phyloP scores from a whole-genome alignment of 371 early-diverging fungal genomes.

The Actinomortierella wolfii region DNA sequence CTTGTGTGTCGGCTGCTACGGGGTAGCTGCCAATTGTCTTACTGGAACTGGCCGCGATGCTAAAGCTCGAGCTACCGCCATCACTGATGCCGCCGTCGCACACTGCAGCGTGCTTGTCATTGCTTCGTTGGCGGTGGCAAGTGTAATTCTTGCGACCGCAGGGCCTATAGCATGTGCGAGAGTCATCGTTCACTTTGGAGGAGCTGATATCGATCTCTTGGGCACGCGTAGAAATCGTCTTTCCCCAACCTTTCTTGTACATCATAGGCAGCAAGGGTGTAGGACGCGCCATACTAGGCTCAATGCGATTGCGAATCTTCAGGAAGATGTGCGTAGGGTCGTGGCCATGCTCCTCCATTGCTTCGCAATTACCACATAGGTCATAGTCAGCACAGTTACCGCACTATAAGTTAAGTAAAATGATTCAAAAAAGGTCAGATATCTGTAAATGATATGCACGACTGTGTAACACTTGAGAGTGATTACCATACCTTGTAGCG shows the following conservation, averaged over 20 bases:
- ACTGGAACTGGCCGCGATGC: neutral
- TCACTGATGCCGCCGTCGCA: no score
- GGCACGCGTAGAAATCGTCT: constrained; percentile 3
- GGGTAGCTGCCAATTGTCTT: neutral
- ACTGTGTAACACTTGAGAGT: no score
- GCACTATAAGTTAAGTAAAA: constrained; percentile 47
- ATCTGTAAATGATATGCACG: neutral
- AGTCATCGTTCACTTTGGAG: no score
- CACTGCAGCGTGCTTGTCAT: no score
- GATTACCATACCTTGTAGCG: constrained; percentile 69
- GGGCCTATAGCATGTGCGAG: no score
- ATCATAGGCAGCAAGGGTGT: constrained; percentile 22
- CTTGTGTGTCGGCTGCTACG: constrained; percentile 15
- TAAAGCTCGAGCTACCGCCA: neutral
- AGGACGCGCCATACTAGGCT: neutral
- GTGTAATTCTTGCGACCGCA: no score
- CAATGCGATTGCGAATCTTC: constrained; percentile 49
- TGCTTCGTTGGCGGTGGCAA: no score
- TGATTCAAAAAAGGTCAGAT: neutral
- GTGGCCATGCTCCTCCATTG: constrained; percentile 44
- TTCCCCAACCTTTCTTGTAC: constrained; percentile 30
- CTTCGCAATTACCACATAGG: constrained; percentile 60
- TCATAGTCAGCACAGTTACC: constrained; percentile 62
- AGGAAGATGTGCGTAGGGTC: constrained; percentile 55
- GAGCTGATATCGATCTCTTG: constrained; percentile 6